Percentiles rank a stretch among this genome's conserved stretches.
These are phyloP conservation scores for Senna siamea DNA, from an alignment of 306 rosid genomes.

Conservation along the genomic window DNA sequence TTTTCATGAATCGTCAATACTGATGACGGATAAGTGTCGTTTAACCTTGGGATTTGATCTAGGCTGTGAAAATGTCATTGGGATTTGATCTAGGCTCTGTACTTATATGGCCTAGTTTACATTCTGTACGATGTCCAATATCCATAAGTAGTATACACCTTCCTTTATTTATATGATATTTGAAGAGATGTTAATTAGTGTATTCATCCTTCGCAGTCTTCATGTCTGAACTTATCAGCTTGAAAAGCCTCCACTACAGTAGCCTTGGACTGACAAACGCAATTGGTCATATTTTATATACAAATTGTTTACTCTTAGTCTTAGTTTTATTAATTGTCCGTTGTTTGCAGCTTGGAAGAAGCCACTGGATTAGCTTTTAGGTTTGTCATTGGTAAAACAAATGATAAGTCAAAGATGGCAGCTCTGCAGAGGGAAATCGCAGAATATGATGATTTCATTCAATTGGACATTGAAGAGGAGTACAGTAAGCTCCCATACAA, in stretches of 20 bases:
- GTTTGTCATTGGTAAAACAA: conserved; percentile 85
- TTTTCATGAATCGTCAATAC: background rate
- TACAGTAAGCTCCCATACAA: conserved; percentile 98
- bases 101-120: conserved; percentile 24
- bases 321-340: conserved; percentile 31
- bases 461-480: conserved; percentile 95
- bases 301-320: conserved; percentile 1
- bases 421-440: conserved; percentile 76
- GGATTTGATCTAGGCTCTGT: background rate
- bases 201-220: no score
- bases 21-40: background rate
- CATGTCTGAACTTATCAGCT: no score
- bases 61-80: no score
- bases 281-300: background rate
- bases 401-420: conserved; percentile 68
- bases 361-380: conserved; percentile 95
- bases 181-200: conserved; percentile 19
- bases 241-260: background rate
- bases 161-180: background rate
- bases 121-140: background rate
- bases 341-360: conserved; percentile 86
- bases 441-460: conserved; percentile 80
- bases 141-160: background rate
- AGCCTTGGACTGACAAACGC: background rate
- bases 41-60: background rate